Percentiles rank a stretch among this genome's conserved stretches.
Evolutionary conservation across 495 filamentous ascomycete species (phyloP).

Genomic region (Tuber brumale): DNA sequence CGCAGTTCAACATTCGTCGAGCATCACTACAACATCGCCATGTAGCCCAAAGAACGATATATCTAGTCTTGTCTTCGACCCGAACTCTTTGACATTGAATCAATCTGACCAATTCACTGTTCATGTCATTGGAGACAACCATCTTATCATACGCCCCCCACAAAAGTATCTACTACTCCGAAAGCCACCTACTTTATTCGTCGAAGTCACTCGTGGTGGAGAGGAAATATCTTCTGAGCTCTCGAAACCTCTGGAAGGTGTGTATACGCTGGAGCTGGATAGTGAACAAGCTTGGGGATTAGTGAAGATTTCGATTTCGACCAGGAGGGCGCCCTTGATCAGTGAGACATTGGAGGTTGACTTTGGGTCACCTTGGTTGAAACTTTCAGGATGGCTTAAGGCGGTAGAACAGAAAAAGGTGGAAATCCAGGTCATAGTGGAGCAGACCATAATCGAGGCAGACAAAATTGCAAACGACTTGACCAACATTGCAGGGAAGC

Average conservation of each 20-base stretch:
- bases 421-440: slow-evolving; percentile 49
- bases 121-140: slow-evolving; percentile 56
- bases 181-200: slow-evolving; percentile 50
- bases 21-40: slow-evolving; percentile 15
- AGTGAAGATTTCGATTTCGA: slow-evolving; percentile 54
- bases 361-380: slow-evolving; percentile 59
- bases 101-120: slow-evolving; percentile 52
- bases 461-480: slow-evolving; percentile 35
- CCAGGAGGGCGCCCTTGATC: slow-evolving; percentile 49
- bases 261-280: slow-evolving; percentile 50
- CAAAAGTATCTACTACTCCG: slow-evolving; percentile 47
- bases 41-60: slow-evolving; percentile 29
- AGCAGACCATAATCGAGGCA: slow-evolving; percentile 47
- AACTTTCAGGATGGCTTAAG: slow-evolving; percentile 53
- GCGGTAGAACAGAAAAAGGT: slow-evolving; percentile 49
- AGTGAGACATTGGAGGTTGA: slow-evolving; percentile 53
- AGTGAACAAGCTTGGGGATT: slow-evolving; percentile 53
- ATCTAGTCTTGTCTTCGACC: slow-evolving; percentile 26
- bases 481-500: slow-evolving; percentile 27
- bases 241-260: slow-evolving; percentile 53
- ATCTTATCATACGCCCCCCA: slow-evolving; percentile 57
- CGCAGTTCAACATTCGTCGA: slow-evolving; percentile 26
- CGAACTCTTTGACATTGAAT: slow-evolving; percentile 39
- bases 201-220: slow-evolving; percentile 49
- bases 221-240: slow-evolving; percentile 49